phyloP scores from a whole-genome alignment of 1,139 yeast species.

The Tardiomyces digboiensis region DNA sequence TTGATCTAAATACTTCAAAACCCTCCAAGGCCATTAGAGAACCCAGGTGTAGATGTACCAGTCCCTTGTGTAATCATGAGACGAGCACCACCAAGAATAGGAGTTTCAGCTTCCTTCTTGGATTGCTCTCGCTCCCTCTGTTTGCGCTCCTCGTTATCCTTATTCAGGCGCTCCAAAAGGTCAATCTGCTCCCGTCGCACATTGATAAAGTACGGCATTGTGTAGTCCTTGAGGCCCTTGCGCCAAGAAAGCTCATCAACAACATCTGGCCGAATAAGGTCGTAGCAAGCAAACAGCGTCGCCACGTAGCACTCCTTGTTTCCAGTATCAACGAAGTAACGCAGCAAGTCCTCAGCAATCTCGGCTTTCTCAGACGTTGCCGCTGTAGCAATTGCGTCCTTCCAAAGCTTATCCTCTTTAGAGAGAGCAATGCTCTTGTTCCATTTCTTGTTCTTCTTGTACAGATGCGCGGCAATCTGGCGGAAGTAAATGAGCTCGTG shows the following conservation, averaged over 20 bases:
- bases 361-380: constrained; percentile 70
- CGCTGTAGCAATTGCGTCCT: constrained; percentile 89
- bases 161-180: constrained; percentile 53
- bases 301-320: constrained; percentile 95
- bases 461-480: constrained; percentile 90
- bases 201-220: constrained; percentile 89
- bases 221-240: constrained; percentile 67
- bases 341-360: constrained; percentile 80
- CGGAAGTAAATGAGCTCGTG: constrained; percentile 88
- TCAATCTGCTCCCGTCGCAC: constrained; percentile 64
- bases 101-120: constrained; percentile 34
- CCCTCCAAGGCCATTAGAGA: background rate
- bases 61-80: constrained; percentile 26
- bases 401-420: constrained; percentile 91
- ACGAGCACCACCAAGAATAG: constrained; percentile 25
- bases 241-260: constrained; percentile 91
- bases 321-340: constrained; percentile 94
- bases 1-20: background rate
- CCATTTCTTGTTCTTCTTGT: constrained; percentile 92
- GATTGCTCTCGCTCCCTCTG: constrained; percentile 49
- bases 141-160: constrained; percentile 63
- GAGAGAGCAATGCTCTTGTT: constrained; percentile 79
- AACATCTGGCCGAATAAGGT: constrained; percentile 67
- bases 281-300: constrained; percentile 78
- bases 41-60: constrained; percentile 3